Percentiles rank a stretch among this genome's conserved stretches.
Evolutionary conservation across 1,139 yeast genomes (phyloP).

Genomic region (Kazachstania sp.): DNA sequence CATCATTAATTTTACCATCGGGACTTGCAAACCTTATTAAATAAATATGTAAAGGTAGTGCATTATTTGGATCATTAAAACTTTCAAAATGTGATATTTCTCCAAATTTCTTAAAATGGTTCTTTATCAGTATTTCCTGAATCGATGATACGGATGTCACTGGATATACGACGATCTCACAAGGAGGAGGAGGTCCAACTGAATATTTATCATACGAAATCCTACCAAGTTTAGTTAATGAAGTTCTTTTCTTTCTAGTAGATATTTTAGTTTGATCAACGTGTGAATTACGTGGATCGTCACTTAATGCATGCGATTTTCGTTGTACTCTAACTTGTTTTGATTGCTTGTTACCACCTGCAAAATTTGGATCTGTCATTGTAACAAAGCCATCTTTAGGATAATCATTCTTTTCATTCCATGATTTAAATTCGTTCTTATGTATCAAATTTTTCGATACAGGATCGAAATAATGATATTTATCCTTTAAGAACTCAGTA

Average conservation of each 20-base stretch:
- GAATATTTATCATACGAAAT: conserved; percentile 61
- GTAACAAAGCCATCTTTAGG: conserved; percentile 54
- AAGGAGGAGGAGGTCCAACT: conserved; percentile 65
- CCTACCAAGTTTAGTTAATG: conserved; percentile 43
- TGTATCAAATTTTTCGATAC: conserved; percentile 15
- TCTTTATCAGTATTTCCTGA: conserved; percentile 31
- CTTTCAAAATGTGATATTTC: conserved; percentile 48
- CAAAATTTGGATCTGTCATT: conserved; percentile 23
- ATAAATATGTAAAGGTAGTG: conserved; percentile 73
- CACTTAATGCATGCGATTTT: conserved; percentile 15
- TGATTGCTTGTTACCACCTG: conserved; percentile 32
- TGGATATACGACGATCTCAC: conserved; percentile 64
- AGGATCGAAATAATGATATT: conserved; percentile 29
- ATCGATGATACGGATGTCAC: conserved; percentile 38
- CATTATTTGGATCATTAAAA: conserved; percentile 64
- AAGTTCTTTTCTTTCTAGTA: conserved; percentile 28
- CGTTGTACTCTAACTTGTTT: conserved; percentile 25
- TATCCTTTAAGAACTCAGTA: conserved; percentile 15
- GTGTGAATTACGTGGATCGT: conserved; percentile 36
- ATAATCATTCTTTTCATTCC: conserved; percentile 22
- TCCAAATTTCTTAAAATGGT: conserved; percentile 59
- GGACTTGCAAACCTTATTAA: conserved; percentile 56
- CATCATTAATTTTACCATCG: conserved; percentile 29
- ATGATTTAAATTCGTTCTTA: conserved; percentile 18
- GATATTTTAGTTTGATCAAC: conserved; percentile 10